Base-by-base conservation (phyloP, 176 grass and related monocot genomes). In the Oryza glaberrima region DNA sequence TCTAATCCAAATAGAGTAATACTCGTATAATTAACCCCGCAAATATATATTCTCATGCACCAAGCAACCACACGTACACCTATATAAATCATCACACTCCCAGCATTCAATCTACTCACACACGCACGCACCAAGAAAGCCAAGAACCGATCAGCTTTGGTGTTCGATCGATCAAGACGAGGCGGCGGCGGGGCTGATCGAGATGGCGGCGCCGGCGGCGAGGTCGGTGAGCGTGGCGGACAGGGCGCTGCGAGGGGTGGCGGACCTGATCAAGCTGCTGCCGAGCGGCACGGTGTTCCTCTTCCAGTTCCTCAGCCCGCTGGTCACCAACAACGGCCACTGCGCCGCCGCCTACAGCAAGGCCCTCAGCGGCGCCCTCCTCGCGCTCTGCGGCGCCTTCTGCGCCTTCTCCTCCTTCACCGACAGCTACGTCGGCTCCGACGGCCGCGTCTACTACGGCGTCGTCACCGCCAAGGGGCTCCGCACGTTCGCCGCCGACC, bases 181-280 rank as follows among this genome's bases (percentile, higher is more conserved):
- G 46, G 79, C 79, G 20, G 65, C 76, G 45, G 34, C 83, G 46
- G 34, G 32, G 34, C 83, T 71, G 35, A 14, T 54, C 20, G 58
- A 23, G 13, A 80, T 77, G 86, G 86, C 81, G 75, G 34, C 81
- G 26, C 45, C 85, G 70, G 7, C 38, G 54, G 19, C 88, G n/a
- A 1, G 38, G 77, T 22, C 22, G 76, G 4, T 83, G 79, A 82
- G 67, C 67, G 2, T 92, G 63, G 79, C 86, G 61, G 86, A 92
- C 44, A 71, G 79, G 12, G 86, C 90, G 58, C 83, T 92, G 32
- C 78, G 83, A 11, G 79, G 90, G 19, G 32, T 95, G 35, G 77
- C 88, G 40, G 91, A 95, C 80, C 93, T 95, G 3, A 93, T 95
- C 86, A 95, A 95, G 90, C 90, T 95, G 3, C 93, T 95, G 0